Percentiles rank a stretch among this genome's conserved stretches.
These are phyloP conservation scores for Penicillium dipodomyicola DNA, from an alignment of 495 filamentous ascomycete genomes.

Conservation along the genomic window DNA sequence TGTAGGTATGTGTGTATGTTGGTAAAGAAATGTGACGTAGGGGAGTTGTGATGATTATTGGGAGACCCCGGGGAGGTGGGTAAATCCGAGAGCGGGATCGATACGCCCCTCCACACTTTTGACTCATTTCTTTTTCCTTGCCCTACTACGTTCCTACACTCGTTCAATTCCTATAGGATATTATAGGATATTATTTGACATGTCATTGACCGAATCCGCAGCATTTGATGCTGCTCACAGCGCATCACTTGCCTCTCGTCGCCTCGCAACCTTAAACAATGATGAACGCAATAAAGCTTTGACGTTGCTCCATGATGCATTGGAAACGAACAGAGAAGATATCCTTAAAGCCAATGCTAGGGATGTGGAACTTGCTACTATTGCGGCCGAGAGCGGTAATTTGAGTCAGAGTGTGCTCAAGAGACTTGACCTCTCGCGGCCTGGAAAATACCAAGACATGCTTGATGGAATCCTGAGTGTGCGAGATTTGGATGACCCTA, in stretches of 20 bases:
- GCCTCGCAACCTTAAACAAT: conserved; percentile 62
- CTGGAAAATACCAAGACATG: conserved; percentile 97
- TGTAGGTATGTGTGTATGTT: neutral
- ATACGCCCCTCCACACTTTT: conserved; percentile 14
- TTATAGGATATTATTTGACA: conserved; percentile 25
- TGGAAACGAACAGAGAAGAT: conserved; percentile 61
- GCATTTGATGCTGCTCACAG: conserved; percentile 63
- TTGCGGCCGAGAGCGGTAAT: conserved; percentile 68
- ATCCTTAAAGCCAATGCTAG: conserved; percentile 84
- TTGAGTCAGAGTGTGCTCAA: conserved; percentile 87
- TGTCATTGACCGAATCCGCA: conserved; percentile 75
- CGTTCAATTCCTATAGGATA: neutral
- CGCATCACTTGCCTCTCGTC: conserved; percentile 68
- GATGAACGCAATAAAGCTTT: conserved; percentile 77
- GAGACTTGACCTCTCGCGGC: conserved; percentile 76
- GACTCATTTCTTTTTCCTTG: neutral
- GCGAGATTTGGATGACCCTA: conserved; percentile 78
- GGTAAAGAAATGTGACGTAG: conserved; percentile 4
- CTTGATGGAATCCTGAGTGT: conserved; percentile 92
- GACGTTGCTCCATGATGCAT: conserved; percentile 71
- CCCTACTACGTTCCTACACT: neutral
- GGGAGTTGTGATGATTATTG: neutral
- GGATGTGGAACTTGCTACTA: conserved; percentile 71
- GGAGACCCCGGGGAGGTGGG: neutral
- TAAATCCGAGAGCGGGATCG: conserved; percentile 5